Conservation (phyloP, 1,139 yeast species). For the Hanseniaspora sp. region DNA sequence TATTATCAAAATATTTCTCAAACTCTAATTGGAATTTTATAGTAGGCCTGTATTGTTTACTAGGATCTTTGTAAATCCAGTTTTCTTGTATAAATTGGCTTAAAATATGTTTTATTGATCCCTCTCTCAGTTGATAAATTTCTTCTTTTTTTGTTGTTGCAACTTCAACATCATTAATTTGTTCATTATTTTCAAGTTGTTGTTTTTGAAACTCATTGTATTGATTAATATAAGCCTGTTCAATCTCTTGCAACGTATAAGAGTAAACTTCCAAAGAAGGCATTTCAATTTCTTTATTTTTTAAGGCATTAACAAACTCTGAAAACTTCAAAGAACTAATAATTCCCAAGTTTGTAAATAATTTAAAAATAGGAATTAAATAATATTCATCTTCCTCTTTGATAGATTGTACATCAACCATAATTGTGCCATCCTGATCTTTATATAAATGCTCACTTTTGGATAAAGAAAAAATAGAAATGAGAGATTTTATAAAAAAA, state of each 20-base stretch:
- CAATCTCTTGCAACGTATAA: background rate
- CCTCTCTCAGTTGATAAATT: background rate
- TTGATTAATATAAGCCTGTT: background rate
- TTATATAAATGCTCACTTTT: background rate
- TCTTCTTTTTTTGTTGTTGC: background rate
- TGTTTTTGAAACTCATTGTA: background rate
- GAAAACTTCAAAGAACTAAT: background rate
- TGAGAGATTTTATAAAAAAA: conserved; percentile 6
- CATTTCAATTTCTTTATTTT: background rate
- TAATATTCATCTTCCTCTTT: background rate
- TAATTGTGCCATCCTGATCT: background rate
- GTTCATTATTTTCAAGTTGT: background rate
- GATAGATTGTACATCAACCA: background rate
- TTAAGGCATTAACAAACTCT: background rate
- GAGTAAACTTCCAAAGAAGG: background rate
- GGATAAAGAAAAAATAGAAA: background rate
- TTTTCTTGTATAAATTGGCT: conserved; percentile 3
- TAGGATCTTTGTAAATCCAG: conserved; percentile 5
- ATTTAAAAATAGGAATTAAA: conserved; percentile 1
- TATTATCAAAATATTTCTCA: background rate
- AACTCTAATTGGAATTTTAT: background rate
- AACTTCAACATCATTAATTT: too few species aligned
- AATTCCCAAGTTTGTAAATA: background rate
- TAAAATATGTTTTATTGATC: background rate
- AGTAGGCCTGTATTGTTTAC: background rate